Base-by-base conservation (phyloP, 352 stramenopile species). In the Phytophthora hybrid region DNA sequence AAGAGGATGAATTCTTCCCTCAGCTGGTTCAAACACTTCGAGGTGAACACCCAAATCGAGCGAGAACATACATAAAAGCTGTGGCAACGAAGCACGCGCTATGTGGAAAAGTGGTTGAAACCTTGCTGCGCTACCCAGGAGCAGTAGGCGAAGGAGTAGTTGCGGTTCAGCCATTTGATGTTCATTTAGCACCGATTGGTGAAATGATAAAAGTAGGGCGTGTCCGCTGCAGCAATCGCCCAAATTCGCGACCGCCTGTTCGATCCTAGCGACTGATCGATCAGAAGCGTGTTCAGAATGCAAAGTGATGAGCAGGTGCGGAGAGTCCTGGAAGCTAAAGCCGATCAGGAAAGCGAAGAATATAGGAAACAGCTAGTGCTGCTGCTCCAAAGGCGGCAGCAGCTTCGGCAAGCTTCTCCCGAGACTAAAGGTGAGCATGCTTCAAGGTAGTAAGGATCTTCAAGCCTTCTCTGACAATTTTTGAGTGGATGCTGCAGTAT, bases 1-100 rank as follows among this genome's bases (percentile, higher is more conserved):
- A 90, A 76, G 83, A 92, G 74, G 75, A 74, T 32, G 84, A 92
- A 14, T 77, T 90, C n/a, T 88, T 89, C 31, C 85, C 83, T 37
- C 85, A 92, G 41, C 62, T 92, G 4, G 74, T 92, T 0, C 81
- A 92, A 58, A 88, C 83, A 4, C 49, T 92, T 4, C 79, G 85
- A 13, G 81, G 81, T 9, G 83, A 92, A 52, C 77, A 89, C 29
- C 85, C 84, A 5, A 85, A 90, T 47, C 79, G 76, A 66, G 67
- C 85, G 3, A 76, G 83, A 69, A 90, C 74, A 13, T 92, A 90
- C 69, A 81, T 91, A 63, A 79, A 79, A 64, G 80, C 79, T 2
- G 66, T 90, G 4, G 85, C 83, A 9, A 65, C 64, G n/a, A 72
- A 74, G 32, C 73, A 80, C 37, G 80, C 76, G 10, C 31, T 92